Percentiles rank a stretch among this genome's conserved stretches.
Evolutionary conservation across 768 basidiomycete species (phyloP).

Genomic region (Amyloporia xantha): DNA sequence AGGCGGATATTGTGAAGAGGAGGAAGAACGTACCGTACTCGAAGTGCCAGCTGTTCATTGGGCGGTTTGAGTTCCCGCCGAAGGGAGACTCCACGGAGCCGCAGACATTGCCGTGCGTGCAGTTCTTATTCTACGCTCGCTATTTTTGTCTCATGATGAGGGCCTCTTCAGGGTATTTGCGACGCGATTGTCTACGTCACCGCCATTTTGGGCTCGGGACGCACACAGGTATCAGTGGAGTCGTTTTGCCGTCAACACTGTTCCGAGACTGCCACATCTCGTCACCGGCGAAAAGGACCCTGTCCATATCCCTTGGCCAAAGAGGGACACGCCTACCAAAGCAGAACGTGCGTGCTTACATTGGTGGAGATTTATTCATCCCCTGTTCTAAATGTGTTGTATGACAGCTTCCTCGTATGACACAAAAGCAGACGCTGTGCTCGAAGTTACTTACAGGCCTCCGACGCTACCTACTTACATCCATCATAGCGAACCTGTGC

Average conservation of each 20-base stretch:
- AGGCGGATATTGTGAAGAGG: not conserved
- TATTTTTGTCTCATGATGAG: not conserved
- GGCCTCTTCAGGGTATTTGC: conserved; percentile 60
- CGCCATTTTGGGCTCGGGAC: conserved; percentile 51
- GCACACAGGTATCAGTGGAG: conserved; percentile 63
- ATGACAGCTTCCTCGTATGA: conserved; percentile 54
- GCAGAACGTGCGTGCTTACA: conserved; percentile 34
- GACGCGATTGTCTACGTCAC: conserved; percentile 55
- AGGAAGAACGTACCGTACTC: conserved; percentile 58
- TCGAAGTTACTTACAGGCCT: conserved; percentile 64
- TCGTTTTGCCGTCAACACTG: conserved; percentile 61
- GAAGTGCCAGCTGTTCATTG: conserved; percentile 71
- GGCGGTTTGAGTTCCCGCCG: conserved; percentile 55
- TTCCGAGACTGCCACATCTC: conserved; percentile 46
- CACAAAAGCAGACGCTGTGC: conserved; percentile 53
- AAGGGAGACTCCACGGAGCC: conserved; percentile 19
- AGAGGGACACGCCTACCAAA: conserved; percentile 30
- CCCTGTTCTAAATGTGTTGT: too few relatives aligned
- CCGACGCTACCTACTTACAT: conserved; percentile 38
- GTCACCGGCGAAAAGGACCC: conserved; percentile 24
- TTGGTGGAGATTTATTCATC: not conserved
- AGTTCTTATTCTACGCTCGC: not conserved
- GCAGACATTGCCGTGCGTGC: conserved; percentile 23
- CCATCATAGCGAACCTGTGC: conserved; percentile 17
- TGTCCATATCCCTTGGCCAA: conserved; percentile 68